A percentile compares a stretch with the other conserved stretches of the same genome.
These are phyloP conservation scores for Colletotrichum shisoi DNA, from an alignment of 2,329 filamentous ascomycete species.

Conservation along the genomic window DNA sequence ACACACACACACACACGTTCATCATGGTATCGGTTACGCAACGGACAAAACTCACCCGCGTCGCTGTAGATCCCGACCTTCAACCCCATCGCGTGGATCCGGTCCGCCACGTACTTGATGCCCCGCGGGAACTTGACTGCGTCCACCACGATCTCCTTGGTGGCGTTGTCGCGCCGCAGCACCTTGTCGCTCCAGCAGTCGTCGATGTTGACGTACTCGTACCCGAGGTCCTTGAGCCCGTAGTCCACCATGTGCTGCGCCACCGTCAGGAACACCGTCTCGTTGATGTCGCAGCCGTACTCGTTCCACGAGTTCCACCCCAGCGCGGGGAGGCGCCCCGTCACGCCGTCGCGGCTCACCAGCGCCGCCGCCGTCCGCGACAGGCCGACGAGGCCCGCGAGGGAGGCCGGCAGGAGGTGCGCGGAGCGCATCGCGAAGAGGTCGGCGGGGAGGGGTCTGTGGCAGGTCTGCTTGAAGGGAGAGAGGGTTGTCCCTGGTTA, in stretches of 20 bases:
- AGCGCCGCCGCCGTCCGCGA: slow-evolving; percentile 28
- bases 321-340: slow-evolving; percentile 50
- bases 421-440: slow-evolving; percentile 17
- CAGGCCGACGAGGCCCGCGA: slow-evolving; percentile 27
- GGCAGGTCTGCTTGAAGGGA: slow-evolving; percentile 5
- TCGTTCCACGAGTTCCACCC: slow-evolving; percentile 65
- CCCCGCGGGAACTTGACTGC: slow-evolving; percentile 64
- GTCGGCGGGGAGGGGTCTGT: not conserved
- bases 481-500: not conserved
- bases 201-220: slow-evolving; percentile 67
- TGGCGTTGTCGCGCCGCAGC: slow-evolving; percentile 51
- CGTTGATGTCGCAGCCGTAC: slow-evolving; percentile 60
- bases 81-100: slow-evolving; percentile 64
- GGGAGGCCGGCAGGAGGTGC: not conserved
- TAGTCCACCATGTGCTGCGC: slow-evolving; percentile 58
- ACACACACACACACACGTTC: not conserved
- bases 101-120: slow-evolving; percentile 61
- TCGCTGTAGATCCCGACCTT: slow-evolving; percentile 71
- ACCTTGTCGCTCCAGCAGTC: slow-evolving; percentile 66
- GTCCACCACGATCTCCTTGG: slow-evolving; percentile 57
- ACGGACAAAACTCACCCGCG: slow-evolving; percentile 51
- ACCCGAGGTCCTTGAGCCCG: slow-evolving; percentile 62
- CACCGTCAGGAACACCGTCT: slow-evolving; percentile 57
- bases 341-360: slow-evolving; percentile 36
- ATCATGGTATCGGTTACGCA: not conserved